Evolutionary conservation across 1,139 yeast species (phyloP), one percentile per base, ranked within the genome.

Genomic region (Pichia sp.): DNA sequence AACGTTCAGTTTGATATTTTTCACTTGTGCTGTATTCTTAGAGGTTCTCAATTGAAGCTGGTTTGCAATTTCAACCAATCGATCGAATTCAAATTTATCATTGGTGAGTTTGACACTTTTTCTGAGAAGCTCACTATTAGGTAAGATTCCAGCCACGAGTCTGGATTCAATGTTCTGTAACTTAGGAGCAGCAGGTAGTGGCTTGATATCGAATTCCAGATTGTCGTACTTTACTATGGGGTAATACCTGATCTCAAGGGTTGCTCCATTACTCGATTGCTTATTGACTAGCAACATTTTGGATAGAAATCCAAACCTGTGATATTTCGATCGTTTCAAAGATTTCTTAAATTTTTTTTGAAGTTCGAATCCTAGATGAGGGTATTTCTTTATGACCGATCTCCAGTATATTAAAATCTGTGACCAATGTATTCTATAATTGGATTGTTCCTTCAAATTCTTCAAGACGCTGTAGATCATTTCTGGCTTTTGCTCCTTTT

Each of bases 111-210:
- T 57, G 38, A 65, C 51, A 19, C 66, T 61, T 19, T 60, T 57
- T 3, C 61, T 47, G 38, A 66, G 31, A 4, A 57, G 43, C 29
- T 59, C 59, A n/a, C 45, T 52, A 40, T 57, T 57, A 1, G 69
- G 69, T 40, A 58, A 49, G 10, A 66, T 61, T 8, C 69, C 68
- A 32, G 53, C 49, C 13, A 53, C 50, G 26, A 65, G 45, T 47
- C 65, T 59, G 3, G 62, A 54, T 48, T 63, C 63, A 30, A 65
- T 61, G 30, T 59, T 52, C 26, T 52, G 55, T 34, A 62, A 42
- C 10, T 56, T 57, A 1, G 66, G 65, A 26, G 49, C 40, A 11
- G 49, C 55, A 8, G 51, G 31, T n/a, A 52, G 23, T 15, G 58
- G 57, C 16, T 55, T 54, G 3, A 54, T 34, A 32, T 54, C 60